Base-by-base conservation (phyloP, 2,329 filamentous ascomycete species). In the Periconia digitata region DNA sequence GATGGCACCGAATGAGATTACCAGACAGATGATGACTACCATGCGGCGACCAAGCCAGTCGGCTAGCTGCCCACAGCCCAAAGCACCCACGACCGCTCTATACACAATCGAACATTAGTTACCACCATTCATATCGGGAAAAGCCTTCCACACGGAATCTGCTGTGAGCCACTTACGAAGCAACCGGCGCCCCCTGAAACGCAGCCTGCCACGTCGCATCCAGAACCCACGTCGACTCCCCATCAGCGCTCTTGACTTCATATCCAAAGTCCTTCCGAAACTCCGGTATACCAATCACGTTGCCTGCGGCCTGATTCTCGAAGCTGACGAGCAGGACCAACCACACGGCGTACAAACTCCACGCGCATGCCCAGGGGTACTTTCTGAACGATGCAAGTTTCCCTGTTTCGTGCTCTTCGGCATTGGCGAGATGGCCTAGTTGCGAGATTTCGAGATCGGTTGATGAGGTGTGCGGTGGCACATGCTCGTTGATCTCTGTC, bases 71-170 rank as follows among this genome's bases (percentile, higher is more conserved):
- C 62, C 67, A 2, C 66, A 64, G 10, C 55, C 63, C 41, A 84
- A 69, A 8, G 80, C 80, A 23, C 81, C 81, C 18, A 83, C 62
- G 7, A 83, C 77, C 4, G 27, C 27, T 32, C 27, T 32, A 15
- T 10, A 12, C 10, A 32, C 10, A 32, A 32, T 32, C 27, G 10
- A 5, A 12, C 12, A 15, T 32, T 32, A 32, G 10, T 10, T 6
- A 5, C 12, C 10, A 32, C 71, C 71, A 20, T 73, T 49, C 63
- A 58, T 64, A 50, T 74, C 72, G 22, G 71, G 70, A n/a, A 73
- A 27, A 27, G 60, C 54, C 44, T 70, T 70, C 39, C 62, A 67
- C 20, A 61, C 60, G 10, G 73, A 60, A 6, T 66, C 63, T 24
- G 69, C 71, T 10, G 72, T 41, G 16, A 37, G 15, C 3, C n/a